phyloP scores from a whole-genome alignment of 176 grass and related monocot genomes.

The Musa beccarii region DNA sequence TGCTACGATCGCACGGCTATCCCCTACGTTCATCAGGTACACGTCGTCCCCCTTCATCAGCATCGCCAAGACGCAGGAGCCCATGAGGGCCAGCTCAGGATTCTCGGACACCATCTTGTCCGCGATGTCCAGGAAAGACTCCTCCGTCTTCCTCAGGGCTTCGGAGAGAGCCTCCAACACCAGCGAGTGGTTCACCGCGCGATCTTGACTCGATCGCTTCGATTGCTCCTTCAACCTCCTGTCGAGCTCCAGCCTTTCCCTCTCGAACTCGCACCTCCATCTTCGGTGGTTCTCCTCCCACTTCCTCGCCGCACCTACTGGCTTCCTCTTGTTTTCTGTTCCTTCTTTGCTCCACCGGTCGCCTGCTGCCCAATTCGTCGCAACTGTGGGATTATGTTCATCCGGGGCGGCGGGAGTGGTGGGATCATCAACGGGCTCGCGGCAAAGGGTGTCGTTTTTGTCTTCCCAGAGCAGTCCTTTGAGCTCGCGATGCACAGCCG shows the following conservation, averaged over 20 bases:
- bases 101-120: slow-evolving; percentile 9
- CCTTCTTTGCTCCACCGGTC: not conserved
- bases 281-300: not conserved
- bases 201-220: not conserved
- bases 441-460: not conserved
- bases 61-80: slow-evolving; percentile 14
- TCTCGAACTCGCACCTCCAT: slow-evolving; percentile 1
- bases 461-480: slow-evolving; percentile 17
- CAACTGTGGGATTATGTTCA: not conserved
- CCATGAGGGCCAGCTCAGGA: slow-evolving; percentile 16
- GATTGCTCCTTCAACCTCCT: not conserved
- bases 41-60: slow-evolving; percentile 14
- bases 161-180: slow-evolving; percentile 3
- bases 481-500: slow-evolving; percentile 3
- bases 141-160: slow-evolving; percentile 13
- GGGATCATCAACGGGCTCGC: not conserved
- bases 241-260: not conserved
- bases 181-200: not conserved
- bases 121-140: slow-evolving; percentile 13
- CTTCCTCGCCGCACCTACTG: not conserved
- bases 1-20: slow-evolving; percentile 3
- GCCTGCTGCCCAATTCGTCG: not conserved
- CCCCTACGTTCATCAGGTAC: slow-evolving; percentile 14
- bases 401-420: not conserved
- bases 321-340: not conserved